Percentiles rank a stretch among this genome's conserved stretches.
Evolutionary conservation across 2,329 filamentous ascomycete genomes (phyloP).

Genomic region (Trichoderma gracile): DNA sequence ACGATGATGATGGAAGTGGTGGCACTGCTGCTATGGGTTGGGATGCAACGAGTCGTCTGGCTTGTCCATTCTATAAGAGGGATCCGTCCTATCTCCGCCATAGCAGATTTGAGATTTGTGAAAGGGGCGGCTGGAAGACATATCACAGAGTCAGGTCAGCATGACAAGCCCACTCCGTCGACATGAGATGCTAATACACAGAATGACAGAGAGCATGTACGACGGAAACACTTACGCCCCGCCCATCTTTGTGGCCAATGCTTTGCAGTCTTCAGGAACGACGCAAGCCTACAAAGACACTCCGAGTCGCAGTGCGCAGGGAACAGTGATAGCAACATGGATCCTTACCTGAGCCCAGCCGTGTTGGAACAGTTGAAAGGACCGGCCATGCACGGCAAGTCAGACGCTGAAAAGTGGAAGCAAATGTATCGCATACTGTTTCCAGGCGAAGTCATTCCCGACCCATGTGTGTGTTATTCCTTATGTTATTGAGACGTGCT

Average conservation of each 20-base stretch:
- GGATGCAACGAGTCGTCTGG: accelerated
- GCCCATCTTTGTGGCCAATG: neutral
- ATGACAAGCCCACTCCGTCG: no score
- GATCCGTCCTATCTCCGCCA: neutral
- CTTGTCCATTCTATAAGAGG: neutral
- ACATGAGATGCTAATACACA: neutral
- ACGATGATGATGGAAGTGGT: neutral
- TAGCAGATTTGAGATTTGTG: neutral
- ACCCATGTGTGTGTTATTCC: neutral
- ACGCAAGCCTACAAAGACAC: neutral
- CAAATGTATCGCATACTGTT: neutral
- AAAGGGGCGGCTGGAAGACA: neutral
- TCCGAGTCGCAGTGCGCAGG: neutral
- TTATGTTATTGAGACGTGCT: neutral
- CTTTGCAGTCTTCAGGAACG: neutral
- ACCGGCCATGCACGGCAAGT: neutral
- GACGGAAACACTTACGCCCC: neutral
- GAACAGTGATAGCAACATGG: accelerated
- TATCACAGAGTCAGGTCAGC: neutral
- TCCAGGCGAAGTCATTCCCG: neutral
- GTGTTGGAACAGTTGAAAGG: neutral
- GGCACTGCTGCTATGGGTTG: neutral
- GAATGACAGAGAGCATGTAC: neutral
- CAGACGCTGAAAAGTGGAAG: neutral
- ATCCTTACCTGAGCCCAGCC: neutral